Evolutionary conservation across 2,329 filamentous ascomycete species (phyloP).

Genomic region (Stachybotrys echinatus): DNA sequence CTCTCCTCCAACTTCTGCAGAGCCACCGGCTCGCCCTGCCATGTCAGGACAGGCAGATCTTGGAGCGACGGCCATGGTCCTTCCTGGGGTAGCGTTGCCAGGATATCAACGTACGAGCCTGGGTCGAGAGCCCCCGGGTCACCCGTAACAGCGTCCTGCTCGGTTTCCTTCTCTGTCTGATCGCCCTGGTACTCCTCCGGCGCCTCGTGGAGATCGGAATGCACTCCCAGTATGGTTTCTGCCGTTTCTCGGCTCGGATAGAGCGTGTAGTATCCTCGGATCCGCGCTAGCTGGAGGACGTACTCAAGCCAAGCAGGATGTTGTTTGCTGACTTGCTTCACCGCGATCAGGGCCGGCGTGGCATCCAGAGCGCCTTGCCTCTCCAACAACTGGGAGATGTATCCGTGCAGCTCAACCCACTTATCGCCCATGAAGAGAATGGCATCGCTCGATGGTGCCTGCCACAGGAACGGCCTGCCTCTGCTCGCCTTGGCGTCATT

Average conservation of each 20-base stretch:
- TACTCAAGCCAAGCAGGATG: conserved; percentile 77
- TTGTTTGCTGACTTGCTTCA: conserved; percentile 60
- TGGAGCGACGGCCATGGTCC: conserved; percentile 37
- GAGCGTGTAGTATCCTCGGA: conserved; percentile 71
- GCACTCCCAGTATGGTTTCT: conserved; percentile 61
- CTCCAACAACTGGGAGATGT: conserved; percentile 61
- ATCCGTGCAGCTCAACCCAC: conserved; percentile 82
- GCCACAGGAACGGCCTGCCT: conserved; percentile 69
- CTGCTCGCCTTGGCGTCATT: conserved; percentile 15
- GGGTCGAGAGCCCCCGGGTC: conserved; percentile 32
- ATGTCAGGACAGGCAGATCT: conserved; percentile 55
- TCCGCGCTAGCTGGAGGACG: conserved; percentile 68
- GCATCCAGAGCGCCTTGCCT: conserved; percentile 28
- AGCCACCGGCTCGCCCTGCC: conserved; percentile 50
- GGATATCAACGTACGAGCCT: conserved; percentile 35
- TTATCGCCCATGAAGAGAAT: conserved; percentile 77
- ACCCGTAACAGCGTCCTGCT: conserved; percentile 21
- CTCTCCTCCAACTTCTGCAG: conserved; percentile 33
- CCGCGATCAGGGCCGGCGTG: conserved; percentile 33
- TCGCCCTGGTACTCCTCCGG: conserved; percentile 61
- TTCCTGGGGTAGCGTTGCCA: conserved; percentile 41
- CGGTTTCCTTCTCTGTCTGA: conserved; percentile 15
- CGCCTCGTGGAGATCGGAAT: conserved; percentile 65
- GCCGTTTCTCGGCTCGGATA: conserved; percentile 63
- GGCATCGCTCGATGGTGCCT: conserved; percentile 78